phyloP scores from a whole-genome alignment of 1,139 yeast genomes.

The Lodderomyces pseudojiufengensis region DNA sequence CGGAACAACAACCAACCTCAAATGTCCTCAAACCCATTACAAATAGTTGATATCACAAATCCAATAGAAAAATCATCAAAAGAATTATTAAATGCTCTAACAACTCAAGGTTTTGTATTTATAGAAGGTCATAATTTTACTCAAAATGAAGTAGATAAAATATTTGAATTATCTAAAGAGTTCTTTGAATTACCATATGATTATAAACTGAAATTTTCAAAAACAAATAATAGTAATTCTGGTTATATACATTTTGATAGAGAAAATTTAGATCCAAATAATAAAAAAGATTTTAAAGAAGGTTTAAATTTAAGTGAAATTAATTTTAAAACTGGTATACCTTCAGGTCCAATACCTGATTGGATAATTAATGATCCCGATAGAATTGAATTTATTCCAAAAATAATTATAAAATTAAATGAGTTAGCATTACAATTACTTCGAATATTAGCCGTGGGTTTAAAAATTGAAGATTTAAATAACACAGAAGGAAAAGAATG shows the following conservation, averaged over 20 bases:
- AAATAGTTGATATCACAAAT: slow-evolving; percentile 54
- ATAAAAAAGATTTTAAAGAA: slow-evolving; percentile 60
- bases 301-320: slow-evolving; percentile 45
- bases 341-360: slow-evolving; percentile 35
- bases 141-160: slow-evolving; percentile 50
- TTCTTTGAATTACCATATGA: slow-evolving; percentile 53
- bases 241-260: slow-evolving; percentile 23
- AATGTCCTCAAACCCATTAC: slow-evolving; percentile 13
- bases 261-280: slow-evolving; percentile 52
- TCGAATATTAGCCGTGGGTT: slow-evolving; percentile 54
- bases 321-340: slow-evolving; percentile 37
- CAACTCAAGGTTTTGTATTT: slow-evolving; percentile 66
- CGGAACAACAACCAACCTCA: too few species aligned
- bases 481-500: slow-evolving; percentile 48
- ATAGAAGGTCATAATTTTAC: slow-evolving; percentile 70
- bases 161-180: slow-evolving; percentile 51
- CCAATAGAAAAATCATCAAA: slow-evolving; percentile 44
- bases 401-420: slow-evolving; percentile 40
- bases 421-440: slow-evolving; percentile 39
- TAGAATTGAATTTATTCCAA: slow-evolving; percentile 29
- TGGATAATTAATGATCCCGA: slow-evolving; percentile 35
- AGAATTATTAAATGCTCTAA: slow-evolving; percentile 54
- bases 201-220: slow-evolving; percentile 35
- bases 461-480: slow-evolving; percentile 48
- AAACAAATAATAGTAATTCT: background rate